Percentiles rank a stretch among this genome's conserved stretches.
These are phyloP conservation scores for Eimeria praecox DNA, from an alignment of 169 alveolate genomes.

Conservation along the genomic window DNA sequence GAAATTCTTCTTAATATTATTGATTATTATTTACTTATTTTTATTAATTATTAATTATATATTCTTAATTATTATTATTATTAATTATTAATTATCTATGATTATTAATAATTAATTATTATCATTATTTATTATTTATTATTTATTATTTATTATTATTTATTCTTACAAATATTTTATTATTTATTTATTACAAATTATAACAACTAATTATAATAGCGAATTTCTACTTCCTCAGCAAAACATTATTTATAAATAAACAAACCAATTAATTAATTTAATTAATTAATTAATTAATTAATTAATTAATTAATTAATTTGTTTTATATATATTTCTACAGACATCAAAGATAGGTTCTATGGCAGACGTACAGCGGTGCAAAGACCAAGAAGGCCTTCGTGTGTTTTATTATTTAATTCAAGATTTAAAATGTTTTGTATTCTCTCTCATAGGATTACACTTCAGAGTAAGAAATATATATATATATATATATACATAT, in stretches of 20 bases:
- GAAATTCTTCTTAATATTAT: too few species aligned
- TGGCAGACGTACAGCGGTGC: constrained; percentile 94
- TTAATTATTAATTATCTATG: background rate
- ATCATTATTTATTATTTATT: background rate
- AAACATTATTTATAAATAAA: too few species aligned
- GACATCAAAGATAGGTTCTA: constrained; percentile 97
- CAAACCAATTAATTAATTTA: too few species aligned
- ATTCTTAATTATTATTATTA: background rate
- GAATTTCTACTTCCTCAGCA: too few species aligned
- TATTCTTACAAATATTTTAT: background rate
- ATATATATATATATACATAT: too few species aligned
- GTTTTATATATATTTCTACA: constrained; percentile 11
- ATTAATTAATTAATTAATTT: background rate
- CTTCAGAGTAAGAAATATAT: constrained; percentile 89
- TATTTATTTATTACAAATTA: background rate
- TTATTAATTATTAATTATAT: background rate
- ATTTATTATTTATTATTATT: background rate
- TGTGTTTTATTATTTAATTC: constrained; percentile 95
- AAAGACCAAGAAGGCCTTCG: constrained; percentile 97
- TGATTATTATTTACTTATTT: too few species aligned
- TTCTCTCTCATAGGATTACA: constrained; percentile 96
- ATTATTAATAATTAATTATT: background rate
- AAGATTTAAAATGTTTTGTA: constrained; percentile 96
- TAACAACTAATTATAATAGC: too few species aligned
- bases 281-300: background rate